phyloP scores from a whole-genome alignment of 1,284 basidiomycete species.

The Cutaneotrichosporon sp. region DNA sequence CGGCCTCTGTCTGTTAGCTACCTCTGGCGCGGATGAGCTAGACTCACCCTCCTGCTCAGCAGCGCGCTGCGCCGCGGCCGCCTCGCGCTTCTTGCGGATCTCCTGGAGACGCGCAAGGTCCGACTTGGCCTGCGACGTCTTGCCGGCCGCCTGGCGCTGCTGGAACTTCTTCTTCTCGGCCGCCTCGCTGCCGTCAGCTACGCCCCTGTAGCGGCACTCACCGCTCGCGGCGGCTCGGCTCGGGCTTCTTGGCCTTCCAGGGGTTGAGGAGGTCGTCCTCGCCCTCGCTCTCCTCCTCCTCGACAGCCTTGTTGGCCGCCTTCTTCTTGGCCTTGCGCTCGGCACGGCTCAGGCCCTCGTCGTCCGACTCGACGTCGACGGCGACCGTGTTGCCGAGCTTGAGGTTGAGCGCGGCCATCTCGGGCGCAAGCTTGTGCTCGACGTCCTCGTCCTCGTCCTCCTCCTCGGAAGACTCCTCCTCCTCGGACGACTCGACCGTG shows the following conservation, averaged over 20 bases:
- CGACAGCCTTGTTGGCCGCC: constrained; percentile 32
- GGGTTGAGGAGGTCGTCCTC: constrained; percentile 40
- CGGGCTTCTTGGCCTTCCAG: constrained; percentile 29
- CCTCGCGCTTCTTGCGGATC: constrained; percentile 81
- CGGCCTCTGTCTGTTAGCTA: constrained; percentile 39
- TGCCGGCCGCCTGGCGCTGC: constrained; percentile 63
- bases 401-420: constrained; percentile 50
- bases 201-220: constrained; percentile 40
- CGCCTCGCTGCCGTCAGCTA: constrained; percentile 63
- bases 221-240: constrained; percentile 70
- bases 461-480: constrained; percentile 40
- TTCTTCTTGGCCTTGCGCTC: constrained; percentile 60
- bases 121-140: constrained; percentile 83
- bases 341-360: constrained; percentile 61
- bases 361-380: constrained; percentile 43
- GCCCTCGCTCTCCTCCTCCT: constrained; percentile 59
- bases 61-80: constrained; percentile 77
- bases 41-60: constrained; percentile 71
- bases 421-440: constrained; percentile 43
- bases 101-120: constrained; percentile 84
- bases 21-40: neutral
- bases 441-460: constrained; percentile 28
- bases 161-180: constrained; percentile 80
- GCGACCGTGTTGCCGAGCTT: constrained; percentile 51
- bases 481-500: constrained; percentile 25